These are phyloP conservation scores for Dryas drummondii DNA, from an alignment of 306 rosid species.

Conservation along the genomic window DNA sequence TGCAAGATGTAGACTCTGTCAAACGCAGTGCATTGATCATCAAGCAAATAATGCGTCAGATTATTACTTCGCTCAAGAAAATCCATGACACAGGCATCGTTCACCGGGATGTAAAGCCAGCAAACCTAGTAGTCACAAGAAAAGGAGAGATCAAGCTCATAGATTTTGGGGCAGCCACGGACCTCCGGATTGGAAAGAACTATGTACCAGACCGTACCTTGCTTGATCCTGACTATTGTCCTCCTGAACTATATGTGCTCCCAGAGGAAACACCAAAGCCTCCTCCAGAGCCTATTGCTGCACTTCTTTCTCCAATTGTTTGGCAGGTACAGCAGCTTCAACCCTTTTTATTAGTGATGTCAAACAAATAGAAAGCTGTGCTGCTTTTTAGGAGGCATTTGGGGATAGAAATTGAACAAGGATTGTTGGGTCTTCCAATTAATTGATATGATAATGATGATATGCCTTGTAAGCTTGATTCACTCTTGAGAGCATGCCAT, in stretches of 20 bases:
- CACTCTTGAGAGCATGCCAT: not conserved
- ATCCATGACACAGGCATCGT: slow-evolving; percentile 90
- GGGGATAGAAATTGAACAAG: not conserved
- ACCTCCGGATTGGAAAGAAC: slow-evolving; percentile 92
- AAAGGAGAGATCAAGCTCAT: slow-evolving; percentile 81
- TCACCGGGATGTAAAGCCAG: slow-evolving; percentile 93
- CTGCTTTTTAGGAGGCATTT: not conserved
- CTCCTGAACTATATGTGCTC: slow-evolving; percentile 84
- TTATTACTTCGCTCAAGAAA: slow-evolving; percentile 77
- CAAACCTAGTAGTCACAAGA: slow-evolving; percentile 82
- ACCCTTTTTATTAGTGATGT: not conserved
- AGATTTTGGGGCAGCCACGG: slow-evolving; percentile 96
- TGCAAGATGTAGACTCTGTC: slow-evolving; percentile 69
- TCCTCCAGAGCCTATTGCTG: slow-evolving; percentile 93
- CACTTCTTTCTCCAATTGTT: slow-evolving; percentile 77
- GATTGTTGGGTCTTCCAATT: no score
- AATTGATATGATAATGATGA: no score
- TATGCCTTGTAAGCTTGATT: no score
- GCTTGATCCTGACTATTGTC: slow-evolving; percentile 89
- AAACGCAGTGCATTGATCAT: slow-evolving; percentile 78
- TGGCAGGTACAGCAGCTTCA: slow-evolving; percentile 74
- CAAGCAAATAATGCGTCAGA: slow-evolving; percentile 94
- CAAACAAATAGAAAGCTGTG: not conserved
- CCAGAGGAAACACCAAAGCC: slow-evolving; percentile 96
- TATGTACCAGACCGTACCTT: slow-evolving; percentile 62